Conservation (phyloP, 805 yeast species). For the Myxozyma geophila region DNA sequence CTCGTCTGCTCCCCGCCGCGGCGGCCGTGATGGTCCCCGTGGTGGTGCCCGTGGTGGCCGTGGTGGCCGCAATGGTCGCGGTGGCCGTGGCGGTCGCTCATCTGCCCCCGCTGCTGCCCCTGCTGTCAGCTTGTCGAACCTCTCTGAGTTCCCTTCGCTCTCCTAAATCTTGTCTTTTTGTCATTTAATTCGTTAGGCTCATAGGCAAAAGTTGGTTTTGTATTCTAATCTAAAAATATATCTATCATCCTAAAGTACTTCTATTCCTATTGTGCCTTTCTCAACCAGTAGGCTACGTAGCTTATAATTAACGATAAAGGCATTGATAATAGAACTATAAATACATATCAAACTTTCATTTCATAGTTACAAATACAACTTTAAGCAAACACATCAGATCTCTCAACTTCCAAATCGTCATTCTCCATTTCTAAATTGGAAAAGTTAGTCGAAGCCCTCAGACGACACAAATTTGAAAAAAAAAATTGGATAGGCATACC, state of each 20-base stretch:
- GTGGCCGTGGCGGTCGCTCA: slow-evolving; percentile 48
- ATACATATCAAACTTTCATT: not conserved
- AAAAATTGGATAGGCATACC: slow-evolving; percentile 39
- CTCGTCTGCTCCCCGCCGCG: slow-evolving; percentile 21
- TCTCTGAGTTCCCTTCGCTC: slow-evolving; percentile 34
- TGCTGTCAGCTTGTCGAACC: slow-evolving; percentile 23
- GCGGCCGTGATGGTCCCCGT: slow-evolving; percentile 46
- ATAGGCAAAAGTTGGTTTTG: slow-evolving; percentile 2
- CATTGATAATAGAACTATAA: no score
- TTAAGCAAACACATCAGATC: slow-evolving; percentile 37
- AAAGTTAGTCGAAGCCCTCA: not conserved
- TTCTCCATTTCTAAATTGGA: slow-evolving; percentile 24
- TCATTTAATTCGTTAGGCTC: not conserved
- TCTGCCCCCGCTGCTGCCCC: slow-evolving; percentile 24
- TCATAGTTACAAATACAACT: not conserved
- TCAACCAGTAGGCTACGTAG: no score
- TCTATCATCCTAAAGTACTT: not conserved
- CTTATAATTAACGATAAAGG: no score
- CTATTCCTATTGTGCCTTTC: not conserved
- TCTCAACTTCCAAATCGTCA: slow-evolving; percentile 36
- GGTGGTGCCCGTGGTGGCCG: slow-evolving; percentile 39
- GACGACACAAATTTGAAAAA: not conserved
- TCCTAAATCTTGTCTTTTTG: slow-evolving; percentile 1
- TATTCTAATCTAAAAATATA: not conserved
- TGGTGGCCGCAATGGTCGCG: slow-evolving; percentile 41